Percentiles rank a stretch among this genome's conserved stretches.
Conservation (phyloP, 768 basidiomycete genomes). For the Termitomyces sp. region DNA sequence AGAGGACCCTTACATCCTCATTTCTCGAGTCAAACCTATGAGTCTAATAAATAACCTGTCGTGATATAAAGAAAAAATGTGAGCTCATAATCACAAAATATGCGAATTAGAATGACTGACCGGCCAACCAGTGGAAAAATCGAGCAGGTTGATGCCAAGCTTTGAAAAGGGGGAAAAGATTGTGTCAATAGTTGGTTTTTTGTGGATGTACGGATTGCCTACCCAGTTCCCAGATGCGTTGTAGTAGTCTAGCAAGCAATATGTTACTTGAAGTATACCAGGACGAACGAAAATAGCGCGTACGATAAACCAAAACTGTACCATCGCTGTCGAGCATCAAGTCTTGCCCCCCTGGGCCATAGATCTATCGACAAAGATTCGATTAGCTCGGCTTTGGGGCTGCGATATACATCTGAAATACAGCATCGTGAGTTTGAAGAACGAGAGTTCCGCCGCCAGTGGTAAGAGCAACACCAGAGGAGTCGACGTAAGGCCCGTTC, state of each 20-base stretch:
- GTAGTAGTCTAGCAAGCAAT: conserved; percentile 40
- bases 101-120: conserved; percentile 17
- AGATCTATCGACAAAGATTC: conserved; percentile 27
- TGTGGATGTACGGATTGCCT: conserved; percentile 12
- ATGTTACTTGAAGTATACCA: neutral
- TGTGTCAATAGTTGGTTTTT: neutral
- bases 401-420: neutral
- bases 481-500: neutral
- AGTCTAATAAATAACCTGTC: neutral
- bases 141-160: conserved; percentile 45
- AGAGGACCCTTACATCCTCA: neutral
- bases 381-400: neutral
- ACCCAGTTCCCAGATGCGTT: conserved; percentile 42
- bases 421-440: neutral
- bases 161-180: conserved; percentile 6
- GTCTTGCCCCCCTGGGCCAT: conserved; percentile 56
- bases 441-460: conserved; percentile 52
- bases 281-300: conserved; percentile 15
- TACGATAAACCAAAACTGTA: conserved; percentile 46
- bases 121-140: conserved; percentile 51
- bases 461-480: conserved; percentile 36
- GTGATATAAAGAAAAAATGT: neutral
- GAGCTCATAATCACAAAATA: neutral
- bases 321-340: conserved; percentile 43
- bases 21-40: neutral